Base-by-base conservation (phyloP, 768 basidiomycete genomes). In the Lactarius tabidus region DNA sequence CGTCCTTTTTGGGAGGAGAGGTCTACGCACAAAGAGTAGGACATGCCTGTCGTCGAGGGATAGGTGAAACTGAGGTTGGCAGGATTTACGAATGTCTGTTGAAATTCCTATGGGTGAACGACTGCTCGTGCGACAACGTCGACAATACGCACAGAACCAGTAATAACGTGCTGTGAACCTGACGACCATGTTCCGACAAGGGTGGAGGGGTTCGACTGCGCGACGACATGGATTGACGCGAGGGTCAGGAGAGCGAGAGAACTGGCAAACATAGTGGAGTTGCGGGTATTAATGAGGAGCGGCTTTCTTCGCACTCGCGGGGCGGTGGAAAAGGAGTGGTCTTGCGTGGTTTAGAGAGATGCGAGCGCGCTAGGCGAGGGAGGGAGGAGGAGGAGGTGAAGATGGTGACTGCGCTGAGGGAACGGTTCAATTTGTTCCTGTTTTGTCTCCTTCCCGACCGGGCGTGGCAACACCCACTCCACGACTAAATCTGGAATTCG, bases 141-240 rank as follows among this genome's bases (percentile, higher is more conserved):
- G 7, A 26, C 52, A 63, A 62, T 6, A 88, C 94, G 78, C 71
- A 96, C 95, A 12, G 86, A 15, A 33, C 96, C 96, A 8, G 96
- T 96, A 23, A 81, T 23, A 33, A 98, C 95, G 35, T 82, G 79
- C 70, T 82, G 80, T 71, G 84, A 86, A 23, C 93, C 93, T 41
- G 92, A 88, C 57, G 82, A 82, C 96, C 96, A 98, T 14, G 94
- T 95, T 0, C 96, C 96, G 35, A 72, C 67, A 58, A 98, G 77
- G 61, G 77, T 56, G 0, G 60, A 71, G 1, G 71, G 0, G 71
- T 83, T 74, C 71, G 77, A 85, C 67, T 57, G 67, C 39, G 61
- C 67, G 54, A 67, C 23, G 54, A 55, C 69, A 51, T 68, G 45
- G 63, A 66, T 62, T 58, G 67, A 64, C 56, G 66, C 54, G 67